Evolutionary conservation across 2,329 filamentous ascomycete species (phyloP).

Genomic region (Fusarium tupiense): DNA sequence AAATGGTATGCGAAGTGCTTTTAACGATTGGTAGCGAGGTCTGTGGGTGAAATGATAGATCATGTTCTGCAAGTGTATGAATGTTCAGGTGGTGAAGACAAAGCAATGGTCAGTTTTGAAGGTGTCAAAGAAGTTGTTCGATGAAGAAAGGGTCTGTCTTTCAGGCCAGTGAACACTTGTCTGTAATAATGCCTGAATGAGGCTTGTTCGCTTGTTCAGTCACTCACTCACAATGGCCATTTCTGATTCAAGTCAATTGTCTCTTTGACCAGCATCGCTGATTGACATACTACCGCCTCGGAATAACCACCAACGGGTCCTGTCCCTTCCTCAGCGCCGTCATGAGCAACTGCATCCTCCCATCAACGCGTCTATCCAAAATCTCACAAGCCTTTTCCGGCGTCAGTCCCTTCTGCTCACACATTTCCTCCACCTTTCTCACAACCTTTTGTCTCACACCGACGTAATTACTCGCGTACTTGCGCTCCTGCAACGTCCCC

Average conservation of each 20-base stretch:
- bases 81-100: background rate
- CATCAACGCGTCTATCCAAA: conserved; percentile 37
- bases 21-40: background rate
- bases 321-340: conserved; percentile 26
- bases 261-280: background rate
- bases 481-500: conserved; percentile 27
- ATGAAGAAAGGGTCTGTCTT: background rate
- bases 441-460: conserved; percentile 37
- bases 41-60: background rate
- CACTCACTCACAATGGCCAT: background rate
- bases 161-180: background rate
- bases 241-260: background rate
- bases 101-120: background rate
- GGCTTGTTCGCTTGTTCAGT: background rate
- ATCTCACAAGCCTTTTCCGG: conserved; percentile 14
- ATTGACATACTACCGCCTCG: background rate
- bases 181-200: background rate
- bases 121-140: conserved; percentile 1
- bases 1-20: background rate
- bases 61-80: background rate
- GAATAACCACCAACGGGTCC: conserved; percentile 38
- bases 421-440: conserved; percentile 32
- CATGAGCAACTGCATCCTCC: conserved; percentile 39
- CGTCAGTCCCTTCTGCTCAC: background rate
- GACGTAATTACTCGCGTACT: conserved; percentile 44